Conservation (phyloP, 768 basidiomycete species). For the Tricholomella constricta region DNA sequence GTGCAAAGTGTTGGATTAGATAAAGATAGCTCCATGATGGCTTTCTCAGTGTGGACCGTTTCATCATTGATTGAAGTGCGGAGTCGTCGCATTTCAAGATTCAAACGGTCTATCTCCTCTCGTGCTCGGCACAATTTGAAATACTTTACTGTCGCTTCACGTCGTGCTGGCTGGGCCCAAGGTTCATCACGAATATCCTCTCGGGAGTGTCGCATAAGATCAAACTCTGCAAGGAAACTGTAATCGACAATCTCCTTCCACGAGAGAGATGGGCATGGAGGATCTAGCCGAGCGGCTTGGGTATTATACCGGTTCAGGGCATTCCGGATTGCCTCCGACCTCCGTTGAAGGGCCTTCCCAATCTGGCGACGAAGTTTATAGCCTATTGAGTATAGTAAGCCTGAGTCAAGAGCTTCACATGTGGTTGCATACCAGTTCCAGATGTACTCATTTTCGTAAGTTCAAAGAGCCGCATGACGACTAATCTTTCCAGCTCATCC, state of each 20-base stretch:
- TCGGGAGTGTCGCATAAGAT: slow-evolving; percentile 1
- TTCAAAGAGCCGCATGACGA: neutral
- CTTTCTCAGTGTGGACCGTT: neutral
- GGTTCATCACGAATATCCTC: neutral
- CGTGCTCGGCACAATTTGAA: slow-evolving; percentile 14
- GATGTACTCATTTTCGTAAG: neutral
- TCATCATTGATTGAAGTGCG: neutral
- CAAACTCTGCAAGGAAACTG: slow-evolving; percentile 1
- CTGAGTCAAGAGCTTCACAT: neutral
- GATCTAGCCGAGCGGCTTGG: neutral
- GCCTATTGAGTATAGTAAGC: neutral
- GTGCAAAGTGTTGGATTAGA: neutral
- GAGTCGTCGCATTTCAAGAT: slow-evolving; percentile 14
- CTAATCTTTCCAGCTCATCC: neutral
- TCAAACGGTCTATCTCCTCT: slow-evolving; percentile 21
- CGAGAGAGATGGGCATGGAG: neutral
- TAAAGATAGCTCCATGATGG: neutral
- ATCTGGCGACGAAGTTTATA: neutral
- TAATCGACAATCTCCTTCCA: slow-evolving; percentile 1
- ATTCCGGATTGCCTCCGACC: slow-evolving; percentile 1
- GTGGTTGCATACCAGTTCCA: neutral
- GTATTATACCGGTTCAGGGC: slow-evolving; percentile 2
- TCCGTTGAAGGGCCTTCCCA: neutral
- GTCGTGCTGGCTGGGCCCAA: neutral
- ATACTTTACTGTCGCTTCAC: slow-evolving; percentile 9